Percentiles rank a stretch among this genome's conserved stretches.
These are phyloP conservation scores for Zoysia japonica DNA, from an alignment of 176 grass and related monocot genomes.

Conservation along the genomic window DNA sequence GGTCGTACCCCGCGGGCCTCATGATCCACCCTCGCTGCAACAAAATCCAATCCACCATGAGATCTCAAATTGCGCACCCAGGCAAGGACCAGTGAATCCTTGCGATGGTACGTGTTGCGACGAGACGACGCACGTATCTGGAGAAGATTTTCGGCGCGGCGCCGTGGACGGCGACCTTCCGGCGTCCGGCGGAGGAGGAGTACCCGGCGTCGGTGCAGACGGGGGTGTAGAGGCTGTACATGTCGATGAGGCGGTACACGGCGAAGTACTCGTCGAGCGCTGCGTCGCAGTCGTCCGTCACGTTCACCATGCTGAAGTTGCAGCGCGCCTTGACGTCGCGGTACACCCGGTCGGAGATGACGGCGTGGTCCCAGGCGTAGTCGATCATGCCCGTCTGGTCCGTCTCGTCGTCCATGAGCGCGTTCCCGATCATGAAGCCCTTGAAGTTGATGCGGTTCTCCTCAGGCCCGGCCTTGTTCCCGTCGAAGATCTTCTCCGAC, in stretches of 20 bases:
- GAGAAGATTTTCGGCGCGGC: constrained; percentile 54
- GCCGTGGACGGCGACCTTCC: constrained; percentile 47
- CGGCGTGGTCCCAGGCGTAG: constrained; percentile 92
- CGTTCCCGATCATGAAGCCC: constrained; percentile 96
- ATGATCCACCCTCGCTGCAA: constrained; percentile 56
- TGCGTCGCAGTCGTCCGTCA: constrained; percentile 37
- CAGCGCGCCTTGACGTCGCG: constrained; percentile 55
- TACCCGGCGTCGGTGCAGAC: constrained; percentile 45
- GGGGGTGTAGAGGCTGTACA: constrained; percentile 94
- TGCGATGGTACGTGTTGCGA: too few relatives aligned
- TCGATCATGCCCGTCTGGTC: constrained; percentile 84
- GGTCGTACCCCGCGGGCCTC: constrained; percentile 75
- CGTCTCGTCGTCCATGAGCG: constrained; percentile 72
- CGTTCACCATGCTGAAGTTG: constrained; percentile 47
- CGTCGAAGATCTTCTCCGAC: constrained; percentile 83
- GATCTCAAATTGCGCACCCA: too few relatives aligned
- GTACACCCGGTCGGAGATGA: constrained; percentile 86
- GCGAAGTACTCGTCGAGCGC: constrained; percentile 65
- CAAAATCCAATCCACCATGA: not conserved
- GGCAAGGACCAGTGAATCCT: not conserved
- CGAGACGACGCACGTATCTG: constrained; percentile 49
- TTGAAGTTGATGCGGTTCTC: constrained; percentile 83
- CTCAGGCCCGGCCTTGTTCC: constrained; percentile 60
- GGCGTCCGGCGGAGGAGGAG: not conserved
- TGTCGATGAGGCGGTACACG: constrained; percentile 85